A percentile compares a stretch with the other conserved stretches of the same genome.
Conservation (phyloP, 2,329 filamentous ascomycete species). For the Beauveria bassiana region DNA sequence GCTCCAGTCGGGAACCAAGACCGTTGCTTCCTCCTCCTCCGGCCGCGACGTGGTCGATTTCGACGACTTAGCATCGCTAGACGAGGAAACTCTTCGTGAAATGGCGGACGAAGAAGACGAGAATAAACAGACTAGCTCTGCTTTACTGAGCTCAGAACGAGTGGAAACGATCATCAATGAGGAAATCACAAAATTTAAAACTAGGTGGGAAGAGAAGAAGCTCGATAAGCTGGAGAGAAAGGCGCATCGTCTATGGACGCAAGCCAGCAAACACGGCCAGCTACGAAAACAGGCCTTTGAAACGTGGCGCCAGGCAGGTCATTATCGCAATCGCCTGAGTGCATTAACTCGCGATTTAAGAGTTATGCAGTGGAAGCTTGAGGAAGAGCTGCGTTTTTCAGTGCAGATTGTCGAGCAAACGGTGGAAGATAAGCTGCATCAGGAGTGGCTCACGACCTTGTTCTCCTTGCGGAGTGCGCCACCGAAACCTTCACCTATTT, state of each 20-base stretch:
- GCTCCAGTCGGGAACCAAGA: not conserved
- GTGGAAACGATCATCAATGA: slow-evolving; percentile 46
- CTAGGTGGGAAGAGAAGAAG: slow-evolving; percentile 51
- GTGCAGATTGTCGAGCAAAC: slow-evolving; percentile 56
- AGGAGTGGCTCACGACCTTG: slow-evolving; percentile 41
- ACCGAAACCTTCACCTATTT: slow-evolving; percentile 14
- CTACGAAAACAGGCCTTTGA: slow-evolving; percentile 19
- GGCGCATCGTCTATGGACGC: slow-evolving; percentile 55
- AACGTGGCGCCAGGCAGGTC: slow-evolving; percentile 34
- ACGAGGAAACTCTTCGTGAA: slow-evolving; percentile 52
- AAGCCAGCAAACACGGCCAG: slow-evolving; percentile 38
- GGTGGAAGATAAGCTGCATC: slow-evolving; percentile 51
- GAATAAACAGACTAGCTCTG: slow-evolving; percentile 7
- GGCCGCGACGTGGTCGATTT: slow-evolving; percentile 37
- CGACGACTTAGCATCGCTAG: slow-evolving; percentile 27
- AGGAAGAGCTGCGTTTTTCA: slow-evolving; percentile 44
- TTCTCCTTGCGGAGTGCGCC: slow-evolving; percentile 29
- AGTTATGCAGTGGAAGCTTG: slow-evolving; percentile 42
- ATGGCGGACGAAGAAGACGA: slow-evolving; percentile 49
- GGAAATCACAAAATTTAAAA: slow-evolving; percentile 41
- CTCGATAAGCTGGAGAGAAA: slow-evolving; percentile 46
- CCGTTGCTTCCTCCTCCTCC: slow-evolving; percentile 14
- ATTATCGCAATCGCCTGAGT: slow-evolving; percentile 44
- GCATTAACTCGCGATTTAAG: slow-evolving; percentile 47
- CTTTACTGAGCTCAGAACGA: slow-evolving; percentile 2